Percentiles rank a stretch among this genome's conserved stretches.
These are phyloP conservation scores for Porphyrellus cyaneotinctus DNA, from an alignment of 768 basidiomycete genomes.

Conservation along the genomic window DNA sequence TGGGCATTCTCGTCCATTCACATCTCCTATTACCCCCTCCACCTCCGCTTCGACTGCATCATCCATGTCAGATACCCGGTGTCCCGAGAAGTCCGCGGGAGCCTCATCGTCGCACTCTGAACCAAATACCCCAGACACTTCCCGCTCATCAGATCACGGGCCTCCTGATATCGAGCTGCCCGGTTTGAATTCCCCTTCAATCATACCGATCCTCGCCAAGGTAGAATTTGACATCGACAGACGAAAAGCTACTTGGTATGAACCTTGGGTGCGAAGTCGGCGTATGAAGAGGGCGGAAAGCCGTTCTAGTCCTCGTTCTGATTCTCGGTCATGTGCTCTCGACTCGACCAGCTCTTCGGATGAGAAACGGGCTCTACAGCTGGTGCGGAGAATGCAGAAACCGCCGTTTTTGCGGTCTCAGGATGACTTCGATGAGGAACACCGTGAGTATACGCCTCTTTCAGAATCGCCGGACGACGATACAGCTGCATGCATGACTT, in stretches of 20 bases:
- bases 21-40: constrained; percentile 35
- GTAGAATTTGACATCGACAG: constrained; percentile 93
- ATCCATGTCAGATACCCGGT: constrained; percentile 46
- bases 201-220: constrained; percentile 86
- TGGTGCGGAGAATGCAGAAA: constrained; percentile 49
- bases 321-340: constrained; percentile 19
- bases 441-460: constrained; percentile 29
- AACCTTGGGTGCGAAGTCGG: constrained; percentile 73
- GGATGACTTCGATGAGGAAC: constrained; percentile 26
- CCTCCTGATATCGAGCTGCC: constrained; percentile 59
- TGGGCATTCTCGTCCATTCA: constrained; percentile 36
- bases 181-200: constrained; percentile 56
- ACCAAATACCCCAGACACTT: constrained; percentile 55
- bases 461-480: constrained; percentile 29
- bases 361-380: constrained; percentile 36
- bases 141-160: constrained; percentile 35
- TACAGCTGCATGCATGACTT: constrained; percentile 37
- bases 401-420: constrained; percentile 30
- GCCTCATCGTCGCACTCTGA: constrained; percentile 42
- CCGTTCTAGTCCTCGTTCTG: constrained; percentile 27
- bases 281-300: constrained; percentile 53
- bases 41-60: constrained; percentile 48
- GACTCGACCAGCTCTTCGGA: constrained; percentile 24
- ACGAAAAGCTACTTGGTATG: constrained; percentile 77
- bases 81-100: constrained; percentile 45